Conservation (phyloP, 257 asterid genomes). For the Jasminum sambac region DNA sequence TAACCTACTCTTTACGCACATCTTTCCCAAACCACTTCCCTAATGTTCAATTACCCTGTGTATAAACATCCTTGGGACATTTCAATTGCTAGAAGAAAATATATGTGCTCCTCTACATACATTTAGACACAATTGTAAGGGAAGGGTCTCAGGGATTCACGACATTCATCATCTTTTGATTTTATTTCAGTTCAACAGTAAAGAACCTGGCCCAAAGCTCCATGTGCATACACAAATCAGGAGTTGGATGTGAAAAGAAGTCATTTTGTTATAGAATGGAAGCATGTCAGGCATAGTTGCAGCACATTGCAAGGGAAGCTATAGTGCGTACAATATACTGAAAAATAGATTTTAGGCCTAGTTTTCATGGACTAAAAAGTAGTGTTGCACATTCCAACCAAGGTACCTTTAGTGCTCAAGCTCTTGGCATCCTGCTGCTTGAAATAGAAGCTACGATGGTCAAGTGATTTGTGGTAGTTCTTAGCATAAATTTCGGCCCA, state of each 20-base stretch:
- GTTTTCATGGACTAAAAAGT: background rate
- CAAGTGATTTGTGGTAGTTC: constrained; percentile 95
- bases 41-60: background rate
- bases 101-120: background rate
- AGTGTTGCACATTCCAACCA: background rate
- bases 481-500: constrained; percentile 94
- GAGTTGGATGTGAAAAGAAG: background rate
- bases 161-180: background rate
- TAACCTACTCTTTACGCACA: too few species aligned
- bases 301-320: background rate
- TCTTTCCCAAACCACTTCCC: too few species aligned
- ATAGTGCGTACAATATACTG: background rate
- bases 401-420: constrained; percentile 89
- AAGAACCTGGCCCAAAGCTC: background rate
- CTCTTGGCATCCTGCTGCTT: constrained; percentile 95
- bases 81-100: background rate
- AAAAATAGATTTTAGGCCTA: background rate
- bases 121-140: constrained; percentile 5
- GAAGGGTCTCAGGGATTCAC: constrained; percentile 1
- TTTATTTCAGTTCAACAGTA: background rate
- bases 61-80: background rate
- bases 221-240: background rate
- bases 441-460: constrained; percentile 93
- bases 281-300: background rate
- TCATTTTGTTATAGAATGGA: background rate